Percentiles rank a stretch among this genome's conserved stretches.
These are phyloP conservation scores for Saccharomycopsis fibuligera DNA, from an alignment of 805 yeast species.

Conservation along the genomic window DNA sequence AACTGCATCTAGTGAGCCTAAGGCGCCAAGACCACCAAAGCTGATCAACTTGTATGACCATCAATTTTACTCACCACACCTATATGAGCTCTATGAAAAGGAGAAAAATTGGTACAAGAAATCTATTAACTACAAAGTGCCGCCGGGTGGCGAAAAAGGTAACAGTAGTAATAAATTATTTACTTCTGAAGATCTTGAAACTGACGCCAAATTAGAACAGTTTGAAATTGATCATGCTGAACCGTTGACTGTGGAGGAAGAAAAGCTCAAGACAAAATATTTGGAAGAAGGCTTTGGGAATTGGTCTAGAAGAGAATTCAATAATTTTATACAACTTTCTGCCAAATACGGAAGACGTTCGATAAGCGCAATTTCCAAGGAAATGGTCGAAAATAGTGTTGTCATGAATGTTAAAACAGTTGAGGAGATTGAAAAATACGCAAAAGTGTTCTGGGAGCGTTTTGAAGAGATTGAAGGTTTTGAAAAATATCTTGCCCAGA, in stretches of 20 bases:
- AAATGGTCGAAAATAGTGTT: conserved; percentile 53
- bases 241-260: conserved; percentile 80
- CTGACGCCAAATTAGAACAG: conserved; percentile 37
- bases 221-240: conserved; percentile 69
- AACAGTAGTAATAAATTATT: conserved; percentile 23
- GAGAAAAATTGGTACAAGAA: conserved; percentile 76
- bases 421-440: conserved; percentile 76
- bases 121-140: conserved; percentile 56
- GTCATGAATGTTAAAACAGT: conserved; percentile 41
- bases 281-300: conserved; percentile 64
- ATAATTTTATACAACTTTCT: conserved; percentile 65
- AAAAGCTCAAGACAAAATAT: conserved; percentile 50
- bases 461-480: conserved; percentile 80
- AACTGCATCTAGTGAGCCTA: conserved; percentile 36
- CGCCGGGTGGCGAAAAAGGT: conserved; percentile 51
- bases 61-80: conserved; percentile 79
- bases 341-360: conserved; percentile 80
- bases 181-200: conserved; percentile 5
- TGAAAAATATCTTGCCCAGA: conserved; percentile 73
- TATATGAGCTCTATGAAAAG: conserved; percentile 69
- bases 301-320: conserved; percentile 87
- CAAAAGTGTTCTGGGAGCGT: conserved; percentile 74
- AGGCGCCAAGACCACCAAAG: conserved; percentile 78
- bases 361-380: conserved; percentile 61
- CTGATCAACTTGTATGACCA: conserved; percentile 80